Evolutionary conservation across 345 rosid genomes (phyloP).

Genomic region (Turnera subulata): DNA sequence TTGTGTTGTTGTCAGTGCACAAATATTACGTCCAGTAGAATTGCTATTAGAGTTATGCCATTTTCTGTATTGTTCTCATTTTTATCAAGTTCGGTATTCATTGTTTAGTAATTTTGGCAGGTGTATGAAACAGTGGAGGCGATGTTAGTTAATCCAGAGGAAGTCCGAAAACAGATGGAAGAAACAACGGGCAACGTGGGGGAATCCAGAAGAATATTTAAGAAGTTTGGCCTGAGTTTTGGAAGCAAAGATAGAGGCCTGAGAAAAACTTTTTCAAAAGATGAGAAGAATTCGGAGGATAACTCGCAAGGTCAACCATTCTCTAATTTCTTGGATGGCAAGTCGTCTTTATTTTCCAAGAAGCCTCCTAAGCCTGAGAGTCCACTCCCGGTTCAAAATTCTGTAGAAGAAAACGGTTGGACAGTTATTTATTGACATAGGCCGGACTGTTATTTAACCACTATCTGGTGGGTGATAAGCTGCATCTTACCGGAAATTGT

Average conservation of each 20-base stretch:
- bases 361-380: conserved; percentile 62
- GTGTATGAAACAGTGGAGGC: conserved; percentile 86
- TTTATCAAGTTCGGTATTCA: no score
- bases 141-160: conserved; percentile 66
- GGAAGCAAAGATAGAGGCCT: conserved; percentile 54
- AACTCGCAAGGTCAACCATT: conserved; percentile 57
- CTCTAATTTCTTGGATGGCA: conserved; percentile 72
- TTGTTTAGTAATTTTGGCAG: conserved; percentile 21
- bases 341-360: conserved; percentile 72
- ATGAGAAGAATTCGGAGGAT: conserved; percentile 40
- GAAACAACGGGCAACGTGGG: conserved; percentile 30
- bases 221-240: conserved; percentile 62
- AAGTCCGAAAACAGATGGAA: conserved; percentile 52
- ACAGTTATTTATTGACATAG: conserved; percentile 38
- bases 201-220: conserved; percentile 57
- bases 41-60: no score
- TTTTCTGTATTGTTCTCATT: no score
- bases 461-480: neutral
- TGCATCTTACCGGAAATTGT: conserved; percentile 18
- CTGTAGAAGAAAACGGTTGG: conserved; percentile 52
- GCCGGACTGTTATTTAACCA: neutral
- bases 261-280: conserved; percentile 36
- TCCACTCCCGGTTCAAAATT: conserved; percentile 15
- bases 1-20: no score
- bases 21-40: no score